Base-by-base conservation (phyloP, 1,284 basidiomycete species). In the Trichosporon sp. region DNA sequence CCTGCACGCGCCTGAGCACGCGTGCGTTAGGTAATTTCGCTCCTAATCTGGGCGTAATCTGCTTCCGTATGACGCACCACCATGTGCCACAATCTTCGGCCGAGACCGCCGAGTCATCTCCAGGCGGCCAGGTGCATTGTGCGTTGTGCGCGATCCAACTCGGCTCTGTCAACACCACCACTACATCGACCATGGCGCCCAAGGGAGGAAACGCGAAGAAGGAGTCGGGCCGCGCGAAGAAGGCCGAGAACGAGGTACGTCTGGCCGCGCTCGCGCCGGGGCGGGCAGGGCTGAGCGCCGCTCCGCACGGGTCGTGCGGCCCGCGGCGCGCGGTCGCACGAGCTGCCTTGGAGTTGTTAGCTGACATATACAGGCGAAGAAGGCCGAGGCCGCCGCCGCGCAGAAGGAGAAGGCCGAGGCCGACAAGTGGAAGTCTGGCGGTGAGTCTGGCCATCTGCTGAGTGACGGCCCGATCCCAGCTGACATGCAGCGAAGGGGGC, bases 241-340 rank as follows among this genome's bases (percentile, higher is more conserved):
- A 98, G 84, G 92, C 93, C 6, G 95, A 96, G 80, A 95, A 94
- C 82, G 93, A 94, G 81, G 87, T 89, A 25, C 88, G 91, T 86
- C 2, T 2, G 1, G 18, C 42, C 21, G 21, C n/a, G n/a, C n/a
- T n/a, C n/a, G n/a, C n/a, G n/a, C n/a, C n/a, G 18, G 35, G 35
- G 5, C 35, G 9, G 5, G 35, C 2, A 13, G 38, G n/a, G 38
- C 38, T 18, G 35, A 38, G 35, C 6, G 15, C 11, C 38, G 2
- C n/a, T n/a, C n/a, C 15, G 38, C 15, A 18, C 25, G 6, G 9
- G 51, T 91, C 91, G 34, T 34, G 21, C 85, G 8, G 2, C 18
- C 38, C 4, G 38, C 15, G 15, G 89, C n/a, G 8, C 12, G 56
- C 29, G n/a, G 15, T 63, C 34, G 13, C 62, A 63, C 38, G 62